phyloP scores from a whole-genome alignment of 768 basidiomycete species.

The Leccinum pellstonianum region DNA sequence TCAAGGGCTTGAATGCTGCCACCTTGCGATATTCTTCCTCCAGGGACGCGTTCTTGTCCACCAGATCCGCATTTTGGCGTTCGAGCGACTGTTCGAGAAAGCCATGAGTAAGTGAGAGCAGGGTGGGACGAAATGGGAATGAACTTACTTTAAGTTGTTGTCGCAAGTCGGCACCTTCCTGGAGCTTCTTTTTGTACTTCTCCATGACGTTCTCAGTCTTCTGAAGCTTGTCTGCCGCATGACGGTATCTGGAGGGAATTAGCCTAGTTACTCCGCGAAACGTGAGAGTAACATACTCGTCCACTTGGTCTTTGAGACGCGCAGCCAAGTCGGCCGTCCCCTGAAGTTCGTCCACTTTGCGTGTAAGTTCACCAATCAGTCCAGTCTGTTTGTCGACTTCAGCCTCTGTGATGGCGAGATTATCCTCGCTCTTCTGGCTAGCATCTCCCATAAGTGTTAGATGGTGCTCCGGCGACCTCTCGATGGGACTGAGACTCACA shows the following conservation, averaged over 20 bases:
- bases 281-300: conserved; percentile 58
- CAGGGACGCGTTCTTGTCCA: conserved; percentile 88
- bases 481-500: conserved; percentile 56
- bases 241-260: conserved; percentile 62
- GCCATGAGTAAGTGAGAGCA: background rate
- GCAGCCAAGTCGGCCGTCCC: conserved; percentile 71
- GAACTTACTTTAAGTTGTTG: conserved; percentile 74
- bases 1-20: conserved; percentile 79
- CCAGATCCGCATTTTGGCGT: conserved; percentile 88
- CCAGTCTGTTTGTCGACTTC: conserved; percentile 79
- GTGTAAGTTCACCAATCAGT: conserved; percentile 68
- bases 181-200: conserved; percentile 98
- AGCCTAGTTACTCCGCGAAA: background rate
- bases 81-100: conserved; percentile 64
- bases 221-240: conserved; percentile 87
- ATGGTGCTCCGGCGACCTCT: conserved; percentile 3
- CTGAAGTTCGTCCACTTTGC: conserved; percentile 81
- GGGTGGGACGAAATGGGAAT: conserved; percentile 5
- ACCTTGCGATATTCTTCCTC: conserved; percentile 92
- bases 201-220: conserved; percentile 98
- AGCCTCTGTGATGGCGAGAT: conserved; percentile 75
- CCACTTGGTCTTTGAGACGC: conserved; percentile 87
- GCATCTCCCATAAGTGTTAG: conserved; percentile 32
- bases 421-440: conserved; percentile 94
- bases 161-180: conserved; percentile 87